phyloP scores from a whole-genome alignment of 2,329 filamentous ascomycete genomes.

The Ramichloridium luteum region DNA sequence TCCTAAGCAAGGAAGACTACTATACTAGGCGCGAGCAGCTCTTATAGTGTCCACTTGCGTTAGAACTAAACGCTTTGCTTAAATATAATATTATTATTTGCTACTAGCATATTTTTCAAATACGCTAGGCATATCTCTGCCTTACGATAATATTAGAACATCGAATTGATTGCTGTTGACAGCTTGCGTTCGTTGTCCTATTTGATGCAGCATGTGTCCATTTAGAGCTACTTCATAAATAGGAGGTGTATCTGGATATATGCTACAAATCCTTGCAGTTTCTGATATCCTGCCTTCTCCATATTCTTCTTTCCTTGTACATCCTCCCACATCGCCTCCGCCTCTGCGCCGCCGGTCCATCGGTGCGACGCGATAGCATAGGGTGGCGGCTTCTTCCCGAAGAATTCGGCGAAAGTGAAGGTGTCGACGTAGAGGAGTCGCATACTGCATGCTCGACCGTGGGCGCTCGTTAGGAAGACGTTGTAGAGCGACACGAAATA shows the following conservation, averaged over 20 bases:
- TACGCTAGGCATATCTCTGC: constrained; percentile 13
- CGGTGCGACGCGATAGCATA: constrained; percentile 13
- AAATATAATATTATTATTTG: constrained; percentile 4
- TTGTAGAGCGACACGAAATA: too few species aligned
- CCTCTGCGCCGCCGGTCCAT: constrained; percentile 6
- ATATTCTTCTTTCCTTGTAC: constrained; percentile 7
- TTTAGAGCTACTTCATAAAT: constrained; percentile 11
- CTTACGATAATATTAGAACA: constrained; percentile 14
- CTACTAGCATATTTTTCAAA: constrained; percentile 8
- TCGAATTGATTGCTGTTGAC: constrained; percentile 13
- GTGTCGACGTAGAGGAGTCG: constrained; percentile 9
- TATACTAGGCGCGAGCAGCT: constrained; percentile 13
- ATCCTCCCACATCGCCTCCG: constrained; percentile 9
- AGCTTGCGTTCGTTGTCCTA: constrained; percentile 12
- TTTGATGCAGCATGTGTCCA: constrained; percentile 18
- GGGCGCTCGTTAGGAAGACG: too few species aligned
- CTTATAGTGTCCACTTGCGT: constrained; percentile 16
- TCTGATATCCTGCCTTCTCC: constrained; percentile 9
- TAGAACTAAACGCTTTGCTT: constrained; percentile 13
- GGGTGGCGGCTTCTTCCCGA: constrained; percentile 6
- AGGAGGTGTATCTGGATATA: constrained; percentile 8
- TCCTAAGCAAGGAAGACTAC: constrained; percentile 11
- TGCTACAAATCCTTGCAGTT: constrained; percentile 10
- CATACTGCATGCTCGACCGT: too few species aligned
- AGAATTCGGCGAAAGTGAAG: constrained; percentile 10